Base-by-base conservation (phyloP, 2,329 filamentous ascomycete genomes). In the Ophiostoma australiae region DNA sequence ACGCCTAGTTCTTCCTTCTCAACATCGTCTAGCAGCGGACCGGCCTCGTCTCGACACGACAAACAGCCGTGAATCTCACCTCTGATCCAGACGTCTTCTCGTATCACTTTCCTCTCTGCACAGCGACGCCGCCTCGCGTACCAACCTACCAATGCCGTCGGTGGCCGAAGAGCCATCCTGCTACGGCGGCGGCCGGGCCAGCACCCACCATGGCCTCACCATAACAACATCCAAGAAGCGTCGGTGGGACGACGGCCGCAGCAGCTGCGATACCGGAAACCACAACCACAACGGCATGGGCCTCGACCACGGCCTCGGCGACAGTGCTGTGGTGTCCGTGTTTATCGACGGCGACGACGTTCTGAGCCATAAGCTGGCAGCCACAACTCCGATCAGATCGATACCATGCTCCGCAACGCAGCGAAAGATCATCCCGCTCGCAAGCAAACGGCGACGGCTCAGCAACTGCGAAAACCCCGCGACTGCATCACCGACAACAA, bases 231-330 rank as follows among this genome's bases (percentile, higher is more conserved):
- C 77, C 72, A 79, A 80, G 75, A 81, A 80, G 76, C 78, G 81
- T 72, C 77, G 79, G 71, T 78, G 80, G 72, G 80, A 80, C 33
- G 79, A 80, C 58, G 55, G 27, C 4, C 37, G 63, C 33, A 55
- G 67, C 66, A 35, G 10, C 65, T 72, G 74, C 65, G 27, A 4
- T 27, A 61, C 39, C 41, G 17, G 33, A 31, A 52, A 67, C 17
- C 74, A 76, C 71, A 33, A 17, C 39, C 37, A 39, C 37, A 39
- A 39, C 5, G 27, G 27, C 27, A 31, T 31, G 27, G 27, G 27
- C 27, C 27, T 31, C 27, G 27, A 31, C 27, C 37, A 41, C 33
- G 20, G 63, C 35, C 61, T 39, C 61, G 20, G 33, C 33, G 31
- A n/a, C 20, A 20, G 41, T n/a, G 63, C 35, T 4, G 33, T 66